Evolutionary conservation across 2,329 filamentous ascomycete species (phyloP).

Genomic region (Davidsoniella neocaledoniae): DNA sequence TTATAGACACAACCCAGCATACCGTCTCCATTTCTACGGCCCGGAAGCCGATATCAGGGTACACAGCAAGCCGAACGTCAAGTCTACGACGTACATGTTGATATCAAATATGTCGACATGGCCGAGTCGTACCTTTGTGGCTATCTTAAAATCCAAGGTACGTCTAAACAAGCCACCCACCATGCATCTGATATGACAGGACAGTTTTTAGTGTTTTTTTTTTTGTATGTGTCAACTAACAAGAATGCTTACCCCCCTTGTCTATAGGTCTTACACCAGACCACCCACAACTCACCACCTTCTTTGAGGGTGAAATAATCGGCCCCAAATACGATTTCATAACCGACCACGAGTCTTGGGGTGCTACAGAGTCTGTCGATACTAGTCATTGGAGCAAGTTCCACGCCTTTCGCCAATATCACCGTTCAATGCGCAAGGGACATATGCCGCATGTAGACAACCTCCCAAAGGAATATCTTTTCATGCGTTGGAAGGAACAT

Average conservation of each 20-base stretch:
- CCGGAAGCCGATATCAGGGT: conserved; percentile 76
- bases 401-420: conserved; percentile 63
- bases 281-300: conserved; percentile 93
- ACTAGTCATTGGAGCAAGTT: conserved; percentile 89
- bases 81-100: conserved; percentile 87
- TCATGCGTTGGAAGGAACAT: conserved; percentile 99
- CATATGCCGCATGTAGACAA: conserved; percentile 47
- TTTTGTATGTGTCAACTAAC: not conserved
- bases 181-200: not conserved
- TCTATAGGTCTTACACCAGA: conserved; percentile 71
- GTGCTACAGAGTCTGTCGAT: conserved; percentile 79
- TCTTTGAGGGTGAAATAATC: conserved; percentile 96
- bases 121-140: conserved; percentile 87
- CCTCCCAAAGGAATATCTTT: conserved; percentile 71
- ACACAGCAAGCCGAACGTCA: conserved; percentile 89
- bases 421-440: conserved; percentile 39
- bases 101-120: conserved; percentile 93
- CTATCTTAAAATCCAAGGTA: conserved; percentile 89
- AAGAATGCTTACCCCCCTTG: conserved; percentile 13
- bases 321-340: conserved; percentile 88
- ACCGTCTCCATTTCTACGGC: conserved; percentile 72
- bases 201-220: not conserved
- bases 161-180: conserved; percentile 15
- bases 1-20: conserved; percentile 33
- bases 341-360: conserved; percentile 80